These are phyloP conservation scores for Babesia gibsoni DNA, from an alignment of 169 alveolate genomes.

Conservation along the genomic window DNA sequence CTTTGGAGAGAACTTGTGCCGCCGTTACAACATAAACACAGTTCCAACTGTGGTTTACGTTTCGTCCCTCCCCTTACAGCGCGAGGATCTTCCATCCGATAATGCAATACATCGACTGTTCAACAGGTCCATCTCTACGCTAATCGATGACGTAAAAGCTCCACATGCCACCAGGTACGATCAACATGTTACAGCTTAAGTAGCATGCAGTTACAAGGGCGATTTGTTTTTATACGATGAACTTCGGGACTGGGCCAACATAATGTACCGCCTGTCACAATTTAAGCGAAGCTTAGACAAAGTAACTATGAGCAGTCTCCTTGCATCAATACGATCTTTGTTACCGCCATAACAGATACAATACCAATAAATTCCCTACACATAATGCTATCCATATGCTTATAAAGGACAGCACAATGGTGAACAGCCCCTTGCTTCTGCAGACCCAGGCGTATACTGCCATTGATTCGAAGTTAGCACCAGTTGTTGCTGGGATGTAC, in stretches of 20 bases:
- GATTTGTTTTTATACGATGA: constrained; percentile 45
- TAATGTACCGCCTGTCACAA: constrained; percentile 32
- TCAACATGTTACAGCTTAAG: too few species aligned
- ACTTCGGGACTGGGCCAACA: constrained; percentile 41
- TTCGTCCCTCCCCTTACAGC: constrained; percentile 15
- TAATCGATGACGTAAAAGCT: constrained; percentile 12
- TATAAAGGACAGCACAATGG: not conserved
- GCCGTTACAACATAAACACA: constrained; percentile 25
- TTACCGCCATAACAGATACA: constrained; percentile 12
- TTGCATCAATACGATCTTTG: not conserved
- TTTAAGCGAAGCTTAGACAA: constrained; percentile 19
- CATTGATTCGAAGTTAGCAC: constrained; percentile 20
- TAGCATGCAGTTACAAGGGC: constrained; percentile 44
- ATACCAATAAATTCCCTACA: not conserved
- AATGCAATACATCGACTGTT: not conserved
- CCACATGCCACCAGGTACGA: constrained; percentile 45
- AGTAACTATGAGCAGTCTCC: not conserved
- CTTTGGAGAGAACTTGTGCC: constrained; percentile 27
- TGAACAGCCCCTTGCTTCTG: constrained; percentile 3
- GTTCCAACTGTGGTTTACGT: constrained; percentile 54
- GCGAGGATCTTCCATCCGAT: constrained; percentile 15
- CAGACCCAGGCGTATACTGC: constrained; percentile 41
- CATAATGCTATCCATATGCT: not conserved
- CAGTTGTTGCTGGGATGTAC: constrained; percentile 14
- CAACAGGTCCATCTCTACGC: not conserved